Conservation (phyloP, 2,329 filamentous ascomycete species). For the Diplocarpon rosae region DNA sequence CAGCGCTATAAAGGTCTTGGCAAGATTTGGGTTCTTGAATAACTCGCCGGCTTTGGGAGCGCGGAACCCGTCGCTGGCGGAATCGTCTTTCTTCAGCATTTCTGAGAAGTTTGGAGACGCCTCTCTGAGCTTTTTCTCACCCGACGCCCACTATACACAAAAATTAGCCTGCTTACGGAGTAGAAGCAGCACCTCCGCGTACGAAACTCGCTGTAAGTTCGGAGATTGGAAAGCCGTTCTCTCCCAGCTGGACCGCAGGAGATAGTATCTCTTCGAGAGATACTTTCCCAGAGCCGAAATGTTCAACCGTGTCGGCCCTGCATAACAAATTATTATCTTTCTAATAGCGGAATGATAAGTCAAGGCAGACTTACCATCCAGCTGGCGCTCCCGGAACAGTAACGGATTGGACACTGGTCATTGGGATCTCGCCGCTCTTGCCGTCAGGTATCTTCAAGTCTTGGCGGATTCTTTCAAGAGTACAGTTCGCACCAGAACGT, state of each 20-base stretch:
- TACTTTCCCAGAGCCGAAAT: conserved; percentile 82
- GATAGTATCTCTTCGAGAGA: conserved; percentile 63
- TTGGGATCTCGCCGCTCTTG: conserved; percentile 51
- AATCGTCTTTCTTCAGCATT: conserved; percentile 70
- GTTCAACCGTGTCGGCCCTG: conserved; percentile 64
- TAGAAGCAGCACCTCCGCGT: not conserved
- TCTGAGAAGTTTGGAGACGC: conserved; percentile 81
- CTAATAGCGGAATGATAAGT: too few species aligned
- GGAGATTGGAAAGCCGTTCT: conserved; percentile 80
- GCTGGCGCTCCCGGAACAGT: conserved; percentile 84
- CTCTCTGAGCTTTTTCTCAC: conserved; percentile 27
- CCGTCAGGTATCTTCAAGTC: conserved; percentile 55
- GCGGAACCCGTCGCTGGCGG: conserved; percentile 56
- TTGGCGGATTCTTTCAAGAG: conserved; percentile 56
- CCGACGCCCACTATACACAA: not conserved
- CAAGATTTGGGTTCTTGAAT: conserved; percentile 73
- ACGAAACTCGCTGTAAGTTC: conserved; percentile 41
- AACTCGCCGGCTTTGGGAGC: conserved; percentile 73
- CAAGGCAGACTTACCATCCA: conserved; percentile 48
- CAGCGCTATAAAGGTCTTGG: conserved; percentile 67
- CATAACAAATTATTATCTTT: not conserved
- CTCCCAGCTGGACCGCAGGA: conserved; percentile 75
- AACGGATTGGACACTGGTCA: conserved; percentile 64
- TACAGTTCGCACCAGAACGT: conserved; percentile 53
- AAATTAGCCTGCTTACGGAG: not conserved